phyloP scores from a whole-genome alignment of 257 asterid genomes.

The Oldenlandia corymbosa region DNA sequence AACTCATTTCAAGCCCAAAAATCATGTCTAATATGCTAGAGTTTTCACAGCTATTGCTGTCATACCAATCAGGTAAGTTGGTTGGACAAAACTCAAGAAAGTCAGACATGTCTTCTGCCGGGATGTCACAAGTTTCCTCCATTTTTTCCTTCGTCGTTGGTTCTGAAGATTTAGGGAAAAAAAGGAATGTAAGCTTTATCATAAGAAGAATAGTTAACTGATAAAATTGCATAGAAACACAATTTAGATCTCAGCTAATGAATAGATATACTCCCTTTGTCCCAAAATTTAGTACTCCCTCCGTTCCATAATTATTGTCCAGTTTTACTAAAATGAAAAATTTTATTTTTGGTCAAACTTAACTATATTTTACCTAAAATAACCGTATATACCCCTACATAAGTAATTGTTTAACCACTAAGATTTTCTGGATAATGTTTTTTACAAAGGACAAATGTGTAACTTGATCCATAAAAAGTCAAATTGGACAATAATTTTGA shows the following conservation, averaged over 20 bases:
- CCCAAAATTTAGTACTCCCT: background rate
- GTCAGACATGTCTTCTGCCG: constrained; percentile 29
- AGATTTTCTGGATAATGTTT: no score
- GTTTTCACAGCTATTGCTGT: constrained; percentile 6
- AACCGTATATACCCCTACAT: no score
- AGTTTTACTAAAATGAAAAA: no score
- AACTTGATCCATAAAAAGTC: no score
- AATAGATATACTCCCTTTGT: background rate
- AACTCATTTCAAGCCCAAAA: constrained; percentile 11
- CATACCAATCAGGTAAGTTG: constrained; percentile 7
- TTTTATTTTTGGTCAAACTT: no score
- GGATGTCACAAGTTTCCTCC: constrained; percentile 8
- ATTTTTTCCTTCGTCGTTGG: constrained; percentile 12
- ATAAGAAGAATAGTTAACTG: background rate
- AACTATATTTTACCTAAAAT: no score
- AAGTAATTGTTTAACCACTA: no score
- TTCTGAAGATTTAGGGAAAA: constrained; percentile 11
- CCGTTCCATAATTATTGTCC: no score
- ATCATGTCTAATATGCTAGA: background rate
- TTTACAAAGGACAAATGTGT: no score
- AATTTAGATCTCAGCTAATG: background rate
- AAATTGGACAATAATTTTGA: no score
- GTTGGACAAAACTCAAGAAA: constrained; percentile 23
- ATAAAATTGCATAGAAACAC: background rate
- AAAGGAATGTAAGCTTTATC: background rate